phyloP scores from a whole-genome alignment of 495 filamentous ascomycete genomes.

The Hypoxylon perforatum region DNA sequence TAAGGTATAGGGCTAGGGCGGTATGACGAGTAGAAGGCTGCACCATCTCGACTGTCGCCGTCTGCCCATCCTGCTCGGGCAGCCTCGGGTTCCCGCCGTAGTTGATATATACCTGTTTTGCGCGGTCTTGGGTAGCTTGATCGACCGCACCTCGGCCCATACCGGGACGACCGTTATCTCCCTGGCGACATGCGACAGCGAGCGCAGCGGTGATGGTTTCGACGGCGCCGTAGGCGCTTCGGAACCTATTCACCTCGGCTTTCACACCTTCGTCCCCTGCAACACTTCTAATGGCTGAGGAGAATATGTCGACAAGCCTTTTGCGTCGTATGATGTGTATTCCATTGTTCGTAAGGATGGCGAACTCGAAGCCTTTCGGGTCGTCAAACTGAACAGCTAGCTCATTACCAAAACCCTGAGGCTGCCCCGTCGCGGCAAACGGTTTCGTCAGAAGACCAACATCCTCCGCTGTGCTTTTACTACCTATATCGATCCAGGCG shows the following conservation, averaged over 20 bases:
- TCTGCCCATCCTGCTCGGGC: conserved; percentile 76
- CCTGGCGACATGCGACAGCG: conserved; percentile 96
- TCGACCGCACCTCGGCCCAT: conserved; percentile 78
- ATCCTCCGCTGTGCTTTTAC: conserved; percentile 71
- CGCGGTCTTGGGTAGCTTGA: conserved; percentile 81
- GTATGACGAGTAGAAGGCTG: conserved; percentile 88
- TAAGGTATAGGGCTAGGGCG: conserved; percentile 86
- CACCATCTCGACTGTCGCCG: conserved; percentile 77
- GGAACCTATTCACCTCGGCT: conserved; percentile 82
- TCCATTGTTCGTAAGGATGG: conserved; percentile 88
- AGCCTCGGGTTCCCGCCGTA: conserved; percentile 84
- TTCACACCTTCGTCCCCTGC: conserved; percentile 82
- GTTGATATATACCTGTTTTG: conserved; percentile 87
- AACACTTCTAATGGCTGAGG: conserved; percentile 76
- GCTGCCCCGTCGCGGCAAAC: conserved; percentile 73
- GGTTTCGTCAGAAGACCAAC: conserved; percentile 77
- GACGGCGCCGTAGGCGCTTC: conserved; percentile 80
- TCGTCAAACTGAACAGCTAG: conserved; percentile 93
- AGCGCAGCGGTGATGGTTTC: conserved; percentile 91
- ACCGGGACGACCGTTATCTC: conserved; percentile 74
- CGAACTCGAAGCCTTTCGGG: conserved; percentile 77
- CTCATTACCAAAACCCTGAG: conserved; percentile 92
- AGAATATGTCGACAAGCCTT: conserved; percentile 92
- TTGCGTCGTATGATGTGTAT: conserved; percentile 85
- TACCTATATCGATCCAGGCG: conserved; percentile 74